A percentile compares a stretch with the other conserved stretches of the same genome.
These are phyloP conservation scores for Corymbia calophylla DNA, from an alignment of 441 rosid species.

Conservation along the genomic window DNA sequence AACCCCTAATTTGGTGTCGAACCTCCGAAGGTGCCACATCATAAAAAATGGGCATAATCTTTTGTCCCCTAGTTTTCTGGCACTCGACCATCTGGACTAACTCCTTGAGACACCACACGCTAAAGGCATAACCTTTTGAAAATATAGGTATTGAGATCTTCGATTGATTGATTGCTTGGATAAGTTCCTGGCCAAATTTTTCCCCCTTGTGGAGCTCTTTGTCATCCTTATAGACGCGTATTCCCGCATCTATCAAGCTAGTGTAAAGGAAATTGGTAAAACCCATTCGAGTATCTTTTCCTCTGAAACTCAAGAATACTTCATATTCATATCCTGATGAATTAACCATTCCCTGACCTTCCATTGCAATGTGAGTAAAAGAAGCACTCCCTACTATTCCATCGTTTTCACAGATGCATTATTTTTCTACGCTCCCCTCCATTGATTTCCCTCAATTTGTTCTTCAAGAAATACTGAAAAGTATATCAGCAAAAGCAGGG, in stretches of 20 bases:
- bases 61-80: neutral
- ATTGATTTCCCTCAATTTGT: neutral
- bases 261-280: neutral
- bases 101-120: neutral
- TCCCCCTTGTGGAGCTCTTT: neutral
- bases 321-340: neutral
- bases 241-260: neutral
- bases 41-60: neutral
- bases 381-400: neutral
- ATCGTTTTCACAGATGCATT: neutral
- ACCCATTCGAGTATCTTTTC: neutral
- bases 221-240: neutral
- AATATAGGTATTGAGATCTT: neutral
- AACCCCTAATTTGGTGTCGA: fast-evolving
- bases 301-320: neutral
- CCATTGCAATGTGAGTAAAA: neutral
- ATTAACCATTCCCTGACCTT: neutral
- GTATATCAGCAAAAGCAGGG: neutral
- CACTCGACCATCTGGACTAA: neutral
- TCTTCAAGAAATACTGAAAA: neutral
- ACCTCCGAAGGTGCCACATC: neutral
- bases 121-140: neutral
- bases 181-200: neutral
- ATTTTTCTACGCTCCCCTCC: neutral
- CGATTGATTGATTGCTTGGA: neutral